These are phyloP conservation scores for Leonotis leonurus DNA, from an alignment of 257 asterid genomes.

Conservation along the genomic window DNA sequence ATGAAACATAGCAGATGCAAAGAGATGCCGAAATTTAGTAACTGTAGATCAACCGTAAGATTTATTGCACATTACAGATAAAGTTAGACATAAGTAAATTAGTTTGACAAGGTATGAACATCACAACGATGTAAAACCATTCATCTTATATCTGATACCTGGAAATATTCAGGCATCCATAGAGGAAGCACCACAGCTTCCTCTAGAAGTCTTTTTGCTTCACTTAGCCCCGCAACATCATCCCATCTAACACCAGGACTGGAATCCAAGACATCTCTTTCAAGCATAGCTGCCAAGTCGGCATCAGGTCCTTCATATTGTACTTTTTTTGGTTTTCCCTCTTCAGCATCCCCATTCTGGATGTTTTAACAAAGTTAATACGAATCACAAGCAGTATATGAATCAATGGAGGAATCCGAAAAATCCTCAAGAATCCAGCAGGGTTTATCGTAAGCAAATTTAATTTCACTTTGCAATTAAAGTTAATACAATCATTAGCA, in stretches of 20 bases:
- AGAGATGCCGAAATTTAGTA: background rate
- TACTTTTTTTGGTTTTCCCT: constrained; percentile 70
- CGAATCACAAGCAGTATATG: constrained; percentile 3
- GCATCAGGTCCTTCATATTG: constrained; percentile 97
- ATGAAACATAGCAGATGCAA: background rate
- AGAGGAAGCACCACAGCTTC: constrained; percentile 99
- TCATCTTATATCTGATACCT: constrained; percentile 47
- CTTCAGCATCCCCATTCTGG: constrained; percentile 85
- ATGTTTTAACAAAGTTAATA: constrained; percentile 3
- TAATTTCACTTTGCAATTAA: background rate
- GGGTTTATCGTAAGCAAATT: background rate
- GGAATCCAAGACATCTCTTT: constrained; percentile 90
- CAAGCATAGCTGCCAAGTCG: constrained; percentile 99
- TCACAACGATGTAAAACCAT: background rate
- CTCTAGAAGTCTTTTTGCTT: constrained; percentile 94
- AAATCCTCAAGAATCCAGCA: background rate
- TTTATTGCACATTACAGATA: background rate
- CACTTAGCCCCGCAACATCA: constrained; percentile 94
- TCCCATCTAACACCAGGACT: constrained; percentile 99
- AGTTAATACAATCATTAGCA: constrained; percentile 3
- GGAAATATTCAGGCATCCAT: constrained; percentile 99
- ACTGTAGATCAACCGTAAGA: too few relatives aligned
- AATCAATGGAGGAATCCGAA: background rate
- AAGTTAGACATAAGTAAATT: background rate
- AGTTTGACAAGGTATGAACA: background rate